Evolutionary conservation across 768 basidiomycete species (phyloP), one percentile per base, ranked within the genome.

Genomic region (Xerocomus potaroensis): DNA sequence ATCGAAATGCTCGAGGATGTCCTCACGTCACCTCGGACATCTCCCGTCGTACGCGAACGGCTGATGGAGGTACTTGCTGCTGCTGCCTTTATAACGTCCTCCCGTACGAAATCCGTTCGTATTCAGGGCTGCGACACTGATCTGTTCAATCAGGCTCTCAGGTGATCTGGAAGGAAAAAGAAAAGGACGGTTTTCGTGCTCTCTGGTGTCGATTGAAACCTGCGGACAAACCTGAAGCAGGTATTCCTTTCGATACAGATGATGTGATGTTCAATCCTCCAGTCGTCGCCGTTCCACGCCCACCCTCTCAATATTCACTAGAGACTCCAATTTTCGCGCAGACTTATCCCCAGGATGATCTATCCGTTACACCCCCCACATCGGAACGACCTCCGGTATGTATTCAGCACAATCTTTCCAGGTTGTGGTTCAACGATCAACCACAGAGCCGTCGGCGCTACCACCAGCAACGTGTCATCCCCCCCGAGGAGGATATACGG

Each of bases 131-230:
- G 4, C 14, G 3, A 26, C 18, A 23, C 48, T 53, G 5, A 59
- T 15, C 10, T 16, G 22, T 43, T 22, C 7, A 7, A 31, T 27
- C 47, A 63, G 62, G 63, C 11, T 43, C 44, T 36, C 64, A 52
- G 21, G 29, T 33, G 36, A 22, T 51, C 52, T 47, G 56, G n/a
- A 61, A 58, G 43, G 66, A 64, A 5, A 68, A 50, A 21, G 68
- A 64, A 35, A 69, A 70, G 45, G 82, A 72, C 50, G 73, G 81
- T 16, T 87, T 92, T 54, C 78, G 81, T 10, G 72, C 75, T 6
- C 70, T 91, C 22, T 96, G 92, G 92, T 76, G 74, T 50, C 85
- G 83, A 58, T 77, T 94, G 29, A 91, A 90, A 58, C 79, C 85
- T 8, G 66, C 72, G 11, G 84, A 87, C 53, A 89, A 91, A 59